These are phyloP conservation scores for Viridothelium virens DNA, from an alignment of 495 filamentous ascomycete species.

Conservation along the genomic window DNA sequence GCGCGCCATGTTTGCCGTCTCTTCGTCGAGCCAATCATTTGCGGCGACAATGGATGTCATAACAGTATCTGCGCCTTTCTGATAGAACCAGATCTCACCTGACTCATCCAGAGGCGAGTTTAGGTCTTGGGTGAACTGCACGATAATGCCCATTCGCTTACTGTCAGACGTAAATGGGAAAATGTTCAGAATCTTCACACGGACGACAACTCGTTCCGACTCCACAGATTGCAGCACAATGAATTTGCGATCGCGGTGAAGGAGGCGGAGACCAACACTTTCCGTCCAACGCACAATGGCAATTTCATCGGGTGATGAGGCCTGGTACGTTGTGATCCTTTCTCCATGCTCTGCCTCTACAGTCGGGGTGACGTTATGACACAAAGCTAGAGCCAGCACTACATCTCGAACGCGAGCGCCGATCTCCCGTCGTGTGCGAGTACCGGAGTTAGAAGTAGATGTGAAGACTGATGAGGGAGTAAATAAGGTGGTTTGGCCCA, in stretches of 20 bases:
- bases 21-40: constrained; percentile 98
- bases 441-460: constrained; percentile 44
- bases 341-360: constrained; percentile 71
- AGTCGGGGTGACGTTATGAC: constrained; percentile 96
- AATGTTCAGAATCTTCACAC: constrained; percentile 83
- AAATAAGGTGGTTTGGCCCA: constrained; percentile 39
- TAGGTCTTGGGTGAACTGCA: constrained; percentile 58
- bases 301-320: constrained; percentile 95
- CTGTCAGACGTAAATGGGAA: constrained; percentile 98
- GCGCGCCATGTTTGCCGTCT: constrained; percentile 96
- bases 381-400: constrained; percentile 82
- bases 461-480: constrained; percentile 66
- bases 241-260: constrained; percentile 75
- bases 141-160: constrained; percentile 97
- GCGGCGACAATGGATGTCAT: constrained; percentile 89
- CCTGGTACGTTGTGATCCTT: constrained; percentile 81
- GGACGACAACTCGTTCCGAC: constrained; percentile 67
- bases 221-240: constrained; percentile 76
- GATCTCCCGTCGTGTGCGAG: constrained; percentile 83
- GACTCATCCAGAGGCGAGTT: constrained; percentile 36
- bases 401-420: constrained; percentile 86
- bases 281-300: constrained; percentile 96
- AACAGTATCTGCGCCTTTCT: constrained; percentile 96
- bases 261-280: constrained; percentile 76
- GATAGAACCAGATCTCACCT: constrained; percentile 94